Conservation (phyloP, 2,329 filamentous ascomycete species). For the Penicillium vulpinum region DNA sequence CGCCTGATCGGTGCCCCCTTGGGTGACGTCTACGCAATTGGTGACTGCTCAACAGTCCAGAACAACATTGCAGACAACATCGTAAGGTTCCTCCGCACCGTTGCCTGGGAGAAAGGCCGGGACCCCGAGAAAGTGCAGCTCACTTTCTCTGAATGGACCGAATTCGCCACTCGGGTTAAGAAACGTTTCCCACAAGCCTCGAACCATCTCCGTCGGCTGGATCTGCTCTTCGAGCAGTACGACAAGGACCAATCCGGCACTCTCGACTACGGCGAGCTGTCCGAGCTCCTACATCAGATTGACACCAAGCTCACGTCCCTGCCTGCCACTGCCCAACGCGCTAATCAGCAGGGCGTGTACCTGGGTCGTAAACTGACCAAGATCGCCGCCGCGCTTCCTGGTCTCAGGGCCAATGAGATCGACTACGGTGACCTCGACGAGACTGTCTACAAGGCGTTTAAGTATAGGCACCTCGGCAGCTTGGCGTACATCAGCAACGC, state of each 20-base stretch:
- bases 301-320: slow-evolving; percentile 92
- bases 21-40: slow-evolving; percentile 94
- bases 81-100: slow-evolving; percentile 80
- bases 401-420: slow-evolving; percentile 75
- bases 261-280: slow-evolving; percentile 88
- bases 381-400: slow-evolving; percentile 73
- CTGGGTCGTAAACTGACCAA: slow-evolving; percentile 93
- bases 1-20: slow-evolving; percentile 84
- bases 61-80: slow-evolving; percentile 95
- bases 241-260: slow-evolving; percentile 92
- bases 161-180: slow-evolving; percentile 78
- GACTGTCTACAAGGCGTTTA: slow-evolving; percentile 88
- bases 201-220: slow-evolving; percentile 81
- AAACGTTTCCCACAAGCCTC: slow-evolving; percentile 88
- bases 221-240: slow-evolving; percentile 87
- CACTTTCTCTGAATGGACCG: slow-evolving; percentile 83
- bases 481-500: slow-evolving; percentile 96
- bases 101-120: slow-evolving; percentile 88
- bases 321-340: slow-evolving; percentile 91
- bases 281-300: slow-evolving; percentile 85
- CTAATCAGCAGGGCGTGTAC: slow-evolving; percentile 93
- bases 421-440: slow-evolving; percentile 88
- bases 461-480: slow-evolving; percentile 88
- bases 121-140: slow-evolving; percentile 87
- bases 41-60: slow-evolving; percentile 93